Base-by-base conservation (phyloP, 1,139 yeast species). In the Geotrichum candidum region DNA sequence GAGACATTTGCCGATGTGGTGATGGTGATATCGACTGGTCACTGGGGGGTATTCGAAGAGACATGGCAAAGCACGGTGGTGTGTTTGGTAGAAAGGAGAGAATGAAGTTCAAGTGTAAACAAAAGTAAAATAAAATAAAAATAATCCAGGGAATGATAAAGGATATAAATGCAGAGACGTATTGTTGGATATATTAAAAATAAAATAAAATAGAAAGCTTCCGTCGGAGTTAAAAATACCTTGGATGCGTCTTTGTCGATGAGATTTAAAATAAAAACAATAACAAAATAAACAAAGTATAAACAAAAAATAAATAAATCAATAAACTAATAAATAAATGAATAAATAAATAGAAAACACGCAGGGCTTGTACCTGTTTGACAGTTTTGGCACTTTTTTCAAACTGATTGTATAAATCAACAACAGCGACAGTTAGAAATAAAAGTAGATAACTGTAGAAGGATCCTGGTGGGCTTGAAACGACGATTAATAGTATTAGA, bases 1-100 rank as follows among this genome's bases (percentile, higher is more conserved):
- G 60, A 18, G 57, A 51, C 57, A 60, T 57, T 45, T 57, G 62
- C 18, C 62, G 22, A 48, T 60, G 62, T 6, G 62, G 62, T 15
- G 62, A 60, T 41, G 62, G 62, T 13, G 62, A 60, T 6, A 60
- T 48, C 6, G 62, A 60, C 15, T 57, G 62, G 53, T 60, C 62
- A 45, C 53, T 60, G 10, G 62, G 53, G 6, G 59, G 61, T 51
- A 59, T 52, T 51, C 61, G 56, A 33, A 59, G 52, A 41, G 61
- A 59, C 61, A 59, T 59, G 41, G 35, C n/a, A 54, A 22, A 5
- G 23, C 3, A 31, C 25, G 5, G 41, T 13, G 18, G 4, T 22
- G 25, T 27, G 38, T 52, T 27, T 27, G 35, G 33, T 52, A 18
- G 18, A 52, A 52, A 31, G 54, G 18, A 31, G 41, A 31, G 33